Evolutionary conservation across 352 stramenopile species (phyloP).

Genomic region (Phytophthora rubi): DNA sequence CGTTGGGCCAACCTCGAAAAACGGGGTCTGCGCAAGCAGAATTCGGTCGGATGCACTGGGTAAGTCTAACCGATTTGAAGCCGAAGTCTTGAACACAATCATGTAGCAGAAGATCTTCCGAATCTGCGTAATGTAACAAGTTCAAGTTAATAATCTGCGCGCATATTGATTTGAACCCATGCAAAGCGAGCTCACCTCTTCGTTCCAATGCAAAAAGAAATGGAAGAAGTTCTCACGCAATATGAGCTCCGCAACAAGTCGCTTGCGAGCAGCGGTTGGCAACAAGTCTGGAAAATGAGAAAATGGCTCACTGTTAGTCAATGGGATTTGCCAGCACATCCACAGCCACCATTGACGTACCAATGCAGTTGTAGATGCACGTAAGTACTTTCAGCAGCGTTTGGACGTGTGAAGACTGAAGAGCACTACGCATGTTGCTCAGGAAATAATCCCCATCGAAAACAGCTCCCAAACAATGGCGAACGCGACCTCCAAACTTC

Average conservation of each 20-base stretch:
- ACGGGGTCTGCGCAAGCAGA: conserved; percentile 73
- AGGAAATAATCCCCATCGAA: conserved; percentile 84
- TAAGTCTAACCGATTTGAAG: conserved; percentile 77
- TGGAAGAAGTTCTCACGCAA: conserved; percentile 88
- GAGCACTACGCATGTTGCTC: conserved; percentile 65
- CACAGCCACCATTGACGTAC: conserved; percentile 33
- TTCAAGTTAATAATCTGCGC: background rate
- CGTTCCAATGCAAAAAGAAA: conserved; percentile 90
- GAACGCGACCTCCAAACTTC: conserved; percentile 39
- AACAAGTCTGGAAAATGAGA: conserved; percentile 56
- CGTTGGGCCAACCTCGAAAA: conserved; percentile 52
- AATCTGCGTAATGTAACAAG: conserved; percentile 44
- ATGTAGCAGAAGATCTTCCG: conserved; percentile 89
- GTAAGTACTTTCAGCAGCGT: conserved; percentile 88
- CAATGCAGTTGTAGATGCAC: conserved; percentile 85
- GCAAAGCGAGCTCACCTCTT: conserved; percentile 60
- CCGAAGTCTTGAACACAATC: conserved; percentile 84
- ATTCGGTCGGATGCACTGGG: conserved; percentile 77
- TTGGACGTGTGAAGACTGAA: conserved; percentile 82
- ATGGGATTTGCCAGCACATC: background rate
- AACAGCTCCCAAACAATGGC: conserved; percentile 44
- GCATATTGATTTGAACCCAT: background rate
- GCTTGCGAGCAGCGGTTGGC: conserved; percentile 64
- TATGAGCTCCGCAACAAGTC: conserved; percentile 75
- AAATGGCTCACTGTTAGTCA: conserved; percentile 9